Evolutionary conservation across 805 yeast genomes (phyloP), one percentile per base, ranked within the genome.

Genomic region (baker's yeast (Saccharomyces cerevisiae)): DNA sequence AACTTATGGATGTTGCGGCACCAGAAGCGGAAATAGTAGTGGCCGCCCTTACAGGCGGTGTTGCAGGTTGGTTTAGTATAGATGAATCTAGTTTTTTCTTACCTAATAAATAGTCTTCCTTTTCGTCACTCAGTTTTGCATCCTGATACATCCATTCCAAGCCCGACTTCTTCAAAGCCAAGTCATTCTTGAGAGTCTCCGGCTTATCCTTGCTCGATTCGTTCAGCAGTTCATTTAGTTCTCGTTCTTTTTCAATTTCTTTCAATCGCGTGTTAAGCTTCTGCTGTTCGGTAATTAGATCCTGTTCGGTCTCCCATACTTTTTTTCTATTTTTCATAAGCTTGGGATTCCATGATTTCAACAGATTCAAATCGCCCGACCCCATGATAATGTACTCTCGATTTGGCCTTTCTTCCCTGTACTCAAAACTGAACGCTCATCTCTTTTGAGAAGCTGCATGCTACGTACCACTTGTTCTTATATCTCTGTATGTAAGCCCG

Each of bases 331-430:
- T 92, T 67, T 85, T 87, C 66, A 87, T 74, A 51, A 89, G 76
- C 49, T 86, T 91, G 2, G 99, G 97, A 69, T 92, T 89, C 99
- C 98, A 92, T 57, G 98, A 92, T 68, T 92, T 92, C 73, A 92
- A 87, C 53, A 91, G 70, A 67, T 92, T 92, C 58, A 92, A 76
- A 69, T 91, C 96, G 4, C 90, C 88, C 0, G 90, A 87, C 67
- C 76, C 78, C 79, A 75, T 76, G 13, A 48, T 58, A 21, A 21
- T n/a, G 41, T 21, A 1, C 9, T 29, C 31, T n/a, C 13, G 31
- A 29, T 29, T 11, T 52, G 47, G 53, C 13, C 41, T 36, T 28
- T 49, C n/a, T 41, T 11, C 22, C 4, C 21, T 27, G 17, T 30
- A 4, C n/a, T 9, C 47, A 2, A 26, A 26, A 26, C 10, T 6